These are phyloP conservation scores for Kappamyces sp. DNA, from an alignment of 192 early-diverging fungal genomes.

Conservation along the genomic window DNA sequence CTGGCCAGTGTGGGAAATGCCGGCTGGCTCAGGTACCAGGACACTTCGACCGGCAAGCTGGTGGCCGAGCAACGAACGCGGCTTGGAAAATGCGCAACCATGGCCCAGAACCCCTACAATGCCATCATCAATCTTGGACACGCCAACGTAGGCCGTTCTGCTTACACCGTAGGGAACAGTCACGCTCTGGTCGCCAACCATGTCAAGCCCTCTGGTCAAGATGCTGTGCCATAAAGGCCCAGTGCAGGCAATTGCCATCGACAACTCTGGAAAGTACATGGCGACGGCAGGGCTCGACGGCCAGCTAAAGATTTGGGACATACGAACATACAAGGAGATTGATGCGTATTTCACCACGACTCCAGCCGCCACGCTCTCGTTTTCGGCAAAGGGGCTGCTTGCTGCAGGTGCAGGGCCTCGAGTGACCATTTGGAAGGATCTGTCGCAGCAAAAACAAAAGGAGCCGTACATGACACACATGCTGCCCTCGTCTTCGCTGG, in stretches of 20 bases:
- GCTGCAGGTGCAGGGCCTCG: slow-evolving; percentile 75
- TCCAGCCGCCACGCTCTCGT: slow-evolving; percentile 71
- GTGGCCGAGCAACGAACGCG: slow-evolving; percentile 73
- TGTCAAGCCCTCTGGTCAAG: slow-evolving; percentile 80
- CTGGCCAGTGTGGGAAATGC: slow-evolving; percentile 74
- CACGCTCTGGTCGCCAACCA: slow-evolving; percentile 84
- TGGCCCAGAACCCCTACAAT: slow-evolving; percentile 86
- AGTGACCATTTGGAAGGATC: slow-evolving; percentile 86
- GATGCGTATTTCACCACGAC: slow-evolving; percentile 74
- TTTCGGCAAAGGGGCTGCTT: slow-evolving; percentile 80
- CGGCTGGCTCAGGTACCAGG: slow-evolving; percentile 85
- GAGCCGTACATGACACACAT: slow-evolving; percentile 87
- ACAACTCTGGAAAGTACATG: slow-evolving; percentile 68
- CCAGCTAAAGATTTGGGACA: slow-evolving; percentile 87
- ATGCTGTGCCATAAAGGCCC: slow-evolving; percentile 90
- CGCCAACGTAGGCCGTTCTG: slow-evolving; percentile 42
- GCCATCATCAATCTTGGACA: slow-evolving; percentile 91
- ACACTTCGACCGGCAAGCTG: slow-evolving; percentile 82
- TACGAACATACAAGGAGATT: slow-evolving; percentile 72
- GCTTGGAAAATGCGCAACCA: slow-evolving; percentile 70
- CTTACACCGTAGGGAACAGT: slow-evolving; percentile 45
- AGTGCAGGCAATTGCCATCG: slow-evolving; percentile 78
- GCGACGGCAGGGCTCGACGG: slow-evolving; percentile 88
- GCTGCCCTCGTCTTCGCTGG: slow-evolving; percentile 44
- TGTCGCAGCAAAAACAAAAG: slow-evolving; percentile 61